Percentiles rank a stretch among this genome's conserved stretches.
Conservation (phyloP, 768 basidiomycete genomes). For the Lentinula raphanica region DNA sequence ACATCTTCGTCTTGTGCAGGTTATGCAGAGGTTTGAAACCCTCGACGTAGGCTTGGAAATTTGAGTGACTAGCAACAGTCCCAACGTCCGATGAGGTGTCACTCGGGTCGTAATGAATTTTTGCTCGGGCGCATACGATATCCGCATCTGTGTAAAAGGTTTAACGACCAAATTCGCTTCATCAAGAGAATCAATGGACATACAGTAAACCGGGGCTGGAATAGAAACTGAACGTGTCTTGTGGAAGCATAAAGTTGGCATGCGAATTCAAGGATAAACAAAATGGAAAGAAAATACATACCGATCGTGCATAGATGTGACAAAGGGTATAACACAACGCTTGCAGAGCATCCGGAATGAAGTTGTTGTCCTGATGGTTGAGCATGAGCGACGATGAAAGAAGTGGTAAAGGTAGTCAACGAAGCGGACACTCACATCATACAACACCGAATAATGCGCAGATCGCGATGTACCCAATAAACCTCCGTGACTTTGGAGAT, state of each 20-base stretch:
- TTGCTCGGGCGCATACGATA: conserved; percentile 63
- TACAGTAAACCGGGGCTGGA: conserved; percentile 82
- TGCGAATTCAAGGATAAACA: neutral
- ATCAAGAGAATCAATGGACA: conserved; percentile 15
- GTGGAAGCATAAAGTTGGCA: no score
- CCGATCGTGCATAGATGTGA: conserved; percentile 72
- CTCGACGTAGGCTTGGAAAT: conserved; percentile 41
- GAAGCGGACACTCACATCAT: conserved; percentile 30
- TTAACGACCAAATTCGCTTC: neutral
- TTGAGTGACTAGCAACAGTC: conserved; percentile 19
- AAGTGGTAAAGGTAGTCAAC: neutral
- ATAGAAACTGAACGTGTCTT: conserved; percentile 78
- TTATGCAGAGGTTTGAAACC: conserved; percentile 45
- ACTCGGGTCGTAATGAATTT: conserved; percentile 59
- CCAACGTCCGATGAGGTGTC: conserved; percentile 35
- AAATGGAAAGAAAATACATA: neutral
- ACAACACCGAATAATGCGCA: conserved; percentile 41
- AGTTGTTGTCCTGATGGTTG: conserved; percentile 44
- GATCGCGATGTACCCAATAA: conserved; percentile 67
- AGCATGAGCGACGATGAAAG: neutral
- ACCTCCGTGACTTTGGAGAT: conserved; percentile 73
- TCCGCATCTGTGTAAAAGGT: conserved; percentile 61
- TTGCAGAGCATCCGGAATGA: conserved; percentile 66
- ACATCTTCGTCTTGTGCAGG: conserved; percentile 31
- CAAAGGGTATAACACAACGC: conserved; percentile 67